Evolutionary conservation across 2,329 filamentous ascomycete genomes (phyloP).

Genomic region (Xylariaceae sp.): DNA sequence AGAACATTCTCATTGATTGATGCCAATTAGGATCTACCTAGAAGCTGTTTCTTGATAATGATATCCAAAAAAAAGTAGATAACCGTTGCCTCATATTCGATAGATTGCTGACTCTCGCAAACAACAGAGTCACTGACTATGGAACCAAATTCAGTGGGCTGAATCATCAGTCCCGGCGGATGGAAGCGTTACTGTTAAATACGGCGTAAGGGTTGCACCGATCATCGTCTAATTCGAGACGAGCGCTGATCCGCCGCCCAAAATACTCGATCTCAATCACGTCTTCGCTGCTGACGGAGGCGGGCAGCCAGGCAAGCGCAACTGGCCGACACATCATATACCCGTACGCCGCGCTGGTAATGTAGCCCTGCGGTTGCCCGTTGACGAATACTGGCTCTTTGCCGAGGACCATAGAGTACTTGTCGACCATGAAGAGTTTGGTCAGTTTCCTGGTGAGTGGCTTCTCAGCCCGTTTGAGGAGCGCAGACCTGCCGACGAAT

Average conservation of each 20-base stretch:
- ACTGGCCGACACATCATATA: constrained; percentile 16
- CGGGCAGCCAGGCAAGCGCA: constrained; percentile 16
- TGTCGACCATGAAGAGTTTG: constrained; percentile 16
- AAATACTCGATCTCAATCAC: constrained; percentile 20
- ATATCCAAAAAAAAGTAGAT: too few relatives aligned
- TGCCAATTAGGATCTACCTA: too few relatives aligned
- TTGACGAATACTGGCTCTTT: constrained; percentile 19
- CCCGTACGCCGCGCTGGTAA: constrained; percentile 18
- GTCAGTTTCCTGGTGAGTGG: constrained; percentile 2
- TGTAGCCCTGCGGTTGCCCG: constrained; percentile 11
- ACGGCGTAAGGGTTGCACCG: too few relatives aligned
- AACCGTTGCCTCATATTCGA: too few relatives aligned
- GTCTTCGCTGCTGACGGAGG: constrained; percentile 9
- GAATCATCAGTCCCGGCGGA: too few relatives aligned
- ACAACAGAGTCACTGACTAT: too few relatives aligned
- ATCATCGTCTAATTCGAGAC: too few relatives aligned
- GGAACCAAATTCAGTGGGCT: too few relatives aligned
- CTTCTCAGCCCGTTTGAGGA: constrained; percentile 11
- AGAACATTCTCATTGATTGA: too few relatives aligned
- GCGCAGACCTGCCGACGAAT: constrained; percentile 18
- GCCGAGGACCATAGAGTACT: constrained; percentile 16
- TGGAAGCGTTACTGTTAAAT: too few relatives aligned
- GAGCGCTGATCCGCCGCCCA: constrained; percentile 6
- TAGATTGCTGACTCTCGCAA: too few relatives aligned
- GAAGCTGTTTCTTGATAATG: too few relatives aligned